Base-by-base conservation (phyloP, 2,329 filamentous ascomycete species). In the Claviceps africana region DNA sequence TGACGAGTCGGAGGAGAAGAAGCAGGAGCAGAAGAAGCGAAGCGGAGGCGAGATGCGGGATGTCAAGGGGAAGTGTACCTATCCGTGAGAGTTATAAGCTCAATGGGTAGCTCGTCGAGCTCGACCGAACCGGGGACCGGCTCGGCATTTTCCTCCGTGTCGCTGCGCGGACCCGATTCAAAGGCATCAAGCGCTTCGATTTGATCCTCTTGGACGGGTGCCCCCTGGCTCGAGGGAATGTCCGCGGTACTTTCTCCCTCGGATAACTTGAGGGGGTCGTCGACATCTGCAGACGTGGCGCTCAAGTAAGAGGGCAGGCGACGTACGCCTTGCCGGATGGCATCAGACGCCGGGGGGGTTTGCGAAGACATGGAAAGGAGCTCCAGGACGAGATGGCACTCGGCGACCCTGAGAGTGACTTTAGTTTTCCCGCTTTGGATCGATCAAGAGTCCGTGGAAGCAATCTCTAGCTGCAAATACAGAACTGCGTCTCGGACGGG, bases 71-170 rank as follows among this genome's bases (percentile, higher is more conserved):
- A 17, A 42, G 8, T 66, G 55, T 72, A 89, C 88, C 86, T 87
- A 67, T 97, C 91, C 21, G 86, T 88, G 64, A 96, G 72, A 66
- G 88, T 93, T 54, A 93, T 78, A 54, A 98, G 79, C 75, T 98
- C 93, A 61, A 96, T 93, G 15, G 93, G 93, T 43, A 98, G 80
- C 62, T 95, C 86, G 60, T 95, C 88, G 56, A 93, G 83, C 53
- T 87, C 83, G 56, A 87, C 78, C 3, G 85, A 81, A 22, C 72
- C 70, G 54, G 78, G 65, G 0, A 72, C 72, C 2, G 67, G 60
- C 55, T 80, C 76, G 5, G 68, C 54, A 28, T 65, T 59, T 51
- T 78, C 72, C 25, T 78, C 74, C 35, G 64, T 64, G 33, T 71
- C 67, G 19, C 67, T 66, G 31, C 67, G 59, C 7, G 67, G 62